Percentiles rank a stretch among this genome's conserved stretches.
Conservation (phyloP, 768 basidiomycete genomes). For the Suillus ampliporus region DNA sequence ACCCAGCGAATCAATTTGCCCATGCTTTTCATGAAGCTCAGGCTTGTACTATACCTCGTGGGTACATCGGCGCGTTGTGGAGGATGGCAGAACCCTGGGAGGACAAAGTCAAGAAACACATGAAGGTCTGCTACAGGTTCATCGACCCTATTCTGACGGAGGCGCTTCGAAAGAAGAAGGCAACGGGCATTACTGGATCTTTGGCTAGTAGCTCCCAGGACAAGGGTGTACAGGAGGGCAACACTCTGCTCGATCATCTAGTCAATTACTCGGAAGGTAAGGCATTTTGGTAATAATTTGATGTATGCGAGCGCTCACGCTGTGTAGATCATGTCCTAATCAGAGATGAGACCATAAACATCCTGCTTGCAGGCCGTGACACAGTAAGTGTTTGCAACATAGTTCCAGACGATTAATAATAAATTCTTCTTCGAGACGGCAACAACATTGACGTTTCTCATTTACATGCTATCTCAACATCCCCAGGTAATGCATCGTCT, state of each 20-base stretch:
- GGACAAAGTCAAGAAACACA: conserved; percentile 51
- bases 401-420: conserved; percentile 8
- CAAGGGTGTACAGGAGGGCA: conserved; percentile 24
- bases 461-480: conserved; percentile 57
- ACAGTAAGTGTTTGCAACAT: conserved; percentile 39
- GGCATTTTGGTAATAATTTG: background rate
- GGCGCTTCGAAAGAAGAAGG: conserved; percentile 48
- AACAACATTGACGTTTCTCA: conserved; percentile 38
- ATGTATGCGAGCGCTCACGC: background rate
- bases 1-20: conserved; percentile 49
- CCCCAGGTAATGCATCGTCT: conserved; percentile 52
- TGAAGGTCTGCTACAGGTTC: conserved; percentile 54
- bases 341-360: conserved; percentile 34
- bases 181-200: conserved; percentile 26
- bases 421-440: conserved; percentile 30
- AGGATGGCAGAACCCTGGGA: conserved; percentile 57
- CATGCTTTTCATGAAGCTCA: conserved; percentile 58
- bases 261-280: conserved; percentile 36
- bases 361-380: conserved; percentile 44
- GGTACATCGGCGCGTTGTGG: conserved; percentile 52
- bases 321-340: conserved; percentile 27
- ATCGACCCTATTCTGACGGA: conserved; percentile 58
- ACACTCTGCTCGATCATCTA: conserved; percentile 38
- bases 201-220: conserved; percentile 16
- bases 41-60: conserved; percentile 42